Evolutionary conservation across 2,329 filamentous ascomycete species (phyloP), one percentile per base, ranked within the genome.

Genomic region (Talaromyces islandicus): DNA sequence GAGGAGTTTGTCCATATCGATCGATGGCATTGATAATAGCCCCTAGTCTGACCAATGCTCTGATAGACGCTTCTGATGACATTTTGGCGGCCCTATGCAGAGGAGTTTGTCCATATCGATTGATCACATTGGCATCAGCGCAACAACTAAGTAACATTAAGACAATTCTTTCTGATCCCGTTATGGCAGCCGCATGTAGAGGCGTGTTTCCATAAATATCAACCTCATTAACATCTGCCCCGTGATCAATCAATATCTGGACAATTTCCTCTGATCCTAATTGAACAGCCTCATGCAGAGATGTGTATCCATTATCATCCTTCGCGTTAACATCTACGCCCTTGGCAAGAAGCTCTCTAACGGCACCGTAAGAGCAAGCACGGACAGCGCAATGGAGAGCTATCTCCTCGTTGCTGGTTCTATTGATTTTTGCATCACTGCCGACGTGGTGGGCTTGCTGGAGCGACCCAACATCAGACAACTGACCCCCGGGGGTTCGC

Each of bases 151-250:
- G 27, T 12, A 57, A 30, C 9, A 50, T 25, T 12, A 24, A 19
- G 14, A 27, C n/a, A 10, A 21, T 30, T 35, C 50, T 24, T 9
- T 21, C 19, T 17, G n/a, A 50, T 14, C 21, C 27, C 32, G 24
- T 30, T 21, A 24, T 1, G n/a, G 17, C 43, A 4, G 55, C 55
- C 19, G 32, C 19, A 32, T 57, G 55, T 17, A 57, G 25, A 32
- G 41, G 55, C n/a, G 55, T 57, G 14, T 46, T 19, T 50, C 55
- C 55, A 30, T 57, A 50, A 14, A 50, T 50, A 30, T 57, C 35
- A 3, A n/a, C 50, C 19, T 12, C 41, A 24, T 57, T 57, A 7
- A 57, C 11, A 38, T 57, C 21, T 11, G 55, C 43, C 24, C 55
- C 55, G 3, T 24, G 17, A n/a, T 27, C 30, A 11, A 57, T 57